Evolutionary conservation across 2,329 filamentous ascomycete species (phyloP), one percentile per base, ranked within the genome.

Genomic region (Mollisia scopiformis): DNA sequence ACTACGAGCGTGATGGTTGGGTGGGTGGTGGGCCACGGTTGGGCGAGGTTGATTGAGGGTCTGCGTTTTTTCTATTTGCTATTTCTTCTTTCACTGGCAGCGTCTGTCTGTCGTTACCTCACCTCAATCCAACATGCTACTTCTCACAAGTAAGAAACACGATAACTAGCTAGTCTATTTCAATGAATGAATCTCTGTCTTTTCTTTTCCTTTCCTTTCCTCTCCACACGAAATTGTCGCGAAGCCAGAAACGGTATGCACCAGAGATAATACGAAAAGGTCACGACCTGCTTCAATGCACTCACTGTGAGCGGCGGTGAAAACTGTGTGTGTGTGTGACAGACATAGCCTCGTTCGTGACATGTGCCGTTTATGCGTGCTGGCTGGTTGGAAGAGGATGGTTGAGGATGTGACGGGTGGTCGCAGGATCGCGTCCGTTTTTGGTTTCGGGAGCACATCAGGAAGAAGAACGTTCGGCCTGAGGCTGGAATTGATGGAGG

Each of bases 1-100:
- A 96, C 82, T 99, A 96, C 74, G 93, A 98, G 80, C 87, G 92
- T 62, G 87, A 96, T 68, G 94, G 90, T 71, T 98, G 85, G 84
- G 59, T 61, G 39, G 70, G 71, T 19, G 66, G 69, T 55, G 65
- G 65, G 1, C 72, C 71, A 6, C 66, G 72, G 59, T 54, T 74
- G 57, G 72, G 73, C 6, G 72, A 74, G 66, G 60, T 72, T 66
- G 65, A 72, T 47, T 59, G 37, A 56, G 7, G 21, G 14, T 25
- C 16, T 56, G 55, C 19, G n/a, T 57, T 35, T 7, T 30, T 35
- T 35, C 41, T 53, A 2, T 46, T 6, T 39, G 6, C n/a, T 52
- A 52, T 51, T 25, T 7, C 31, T 21, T 21, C 14, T 33, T 31
- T 54, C 21, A n/a, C 25, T 1, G 25, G 27, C 31, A 8, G 31